phyloP scores from a whole-genome alignment of 2,329 filamentous ascomycete genomes.

The Alternaria brassicicola region DNA sequence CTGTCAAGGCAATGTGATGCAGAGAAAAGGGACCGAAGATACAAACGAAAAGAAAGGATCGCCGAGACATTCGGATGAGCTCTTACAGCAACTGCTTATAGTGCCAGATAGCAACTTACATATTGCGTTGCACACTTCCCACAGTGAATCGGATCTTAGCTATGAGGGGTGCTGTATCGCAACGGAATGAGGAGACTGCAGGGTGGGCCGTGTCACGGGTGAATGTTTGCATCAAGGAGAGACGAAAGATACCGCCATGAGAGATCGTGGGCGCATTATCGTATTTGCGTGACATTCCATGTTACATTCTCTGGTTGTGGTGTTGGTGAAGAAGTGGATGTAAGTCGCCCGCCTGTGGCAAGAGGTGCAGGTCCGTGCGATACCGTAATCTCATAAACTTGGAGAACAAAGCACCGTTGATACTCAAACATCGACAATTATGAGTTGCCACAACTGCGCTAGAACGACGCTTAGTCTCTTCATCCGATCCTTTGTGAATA shows the following conservation, averaged over 20 bases:
- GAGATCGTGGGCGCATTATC: neutral
- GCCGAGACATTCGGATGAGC: neutral
- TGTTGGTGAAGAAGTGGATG: neutral
- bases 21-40: neutral
- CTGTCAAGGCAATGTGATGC: neutral
- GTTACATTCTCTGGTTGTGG: neutral
- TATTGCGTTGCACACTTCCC: neutral
- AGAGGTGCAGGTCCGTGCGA: conserved; percentile 20
- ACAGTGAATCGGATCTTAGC: neutral
- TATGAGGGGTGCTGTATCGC: neutral
- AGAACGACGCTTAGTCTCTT: conserved; percentile 31
- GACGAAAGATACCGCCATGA: rapidly evolving
- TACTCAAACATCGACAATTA: conserved; percentile 14
- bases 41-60: neutral
- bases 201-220: neutral
- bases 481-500: conserved; percentile 22
- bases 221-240: neutral
- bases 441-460: conserved; percentile 39
- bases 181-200: neutral
- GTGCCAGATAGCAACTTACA: neutral
- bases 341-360: neutral
- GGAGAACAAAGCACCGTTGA: neutral
- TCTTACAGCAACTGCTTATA: neutral
- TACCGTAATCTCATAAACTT: conserved; percentile 17
- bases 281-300: neutral